phyloP scores from a whole-genome alignment of 305 asterid genomes.

The Fraxinus baroniana region DNA sequence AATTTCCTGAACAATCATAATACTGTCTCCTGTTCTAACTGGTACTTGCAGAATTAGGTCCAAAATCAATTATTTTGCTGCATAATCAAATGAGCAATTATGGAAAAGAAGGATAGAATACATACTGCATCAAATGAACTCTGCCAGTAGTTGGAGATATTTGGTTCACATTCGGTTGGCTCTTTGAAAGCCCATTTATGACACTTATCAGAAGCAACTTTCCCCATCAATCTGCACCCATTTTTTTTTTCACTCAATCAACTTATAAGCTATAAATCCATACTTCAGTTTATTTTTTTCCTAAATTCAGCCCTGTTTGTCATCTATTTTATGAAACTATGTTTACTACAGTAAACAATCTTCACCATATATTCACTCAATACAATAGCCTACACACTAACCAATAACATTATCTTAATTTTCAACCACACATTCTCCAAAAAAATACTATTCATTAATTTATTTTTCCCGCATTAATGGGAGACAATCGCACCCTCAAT shows the following conservation, averaged over 20 bases:
- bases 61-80: conserved; percentile 14
- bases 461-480: too few species aligned
- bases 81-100: background rate
- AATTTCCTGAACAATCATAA: background rate
- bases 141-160: background rate
- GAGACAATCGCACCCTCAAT: too few species aligned
- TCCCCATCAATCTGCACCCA: background rate
- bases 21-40: background rate
- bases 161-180: background rate
- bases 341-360: too few species aligned
- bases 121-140: background rate
- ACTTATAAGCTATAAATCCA: background rate
- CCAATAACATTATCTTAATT: too few species aligned
- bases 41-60: background rate
- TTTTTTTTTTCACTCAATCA: background rate
- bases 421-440: too few species aligned
- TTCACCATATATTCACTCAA: too few species aligned
- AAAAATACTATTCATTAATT: too few species aligned
- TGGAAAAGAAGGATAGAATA: background rate
- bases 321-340: too few species aligned
- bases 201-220: background rate
- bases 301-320: background rate
- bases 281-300: background rate
- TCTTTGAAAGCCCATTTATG: background rate
- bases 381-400: too few species aligned